phyloP scores from a whole-genome alignment of 1,139 yeast genomes.

The Yamadazyma atmosphaerica region DNA sequence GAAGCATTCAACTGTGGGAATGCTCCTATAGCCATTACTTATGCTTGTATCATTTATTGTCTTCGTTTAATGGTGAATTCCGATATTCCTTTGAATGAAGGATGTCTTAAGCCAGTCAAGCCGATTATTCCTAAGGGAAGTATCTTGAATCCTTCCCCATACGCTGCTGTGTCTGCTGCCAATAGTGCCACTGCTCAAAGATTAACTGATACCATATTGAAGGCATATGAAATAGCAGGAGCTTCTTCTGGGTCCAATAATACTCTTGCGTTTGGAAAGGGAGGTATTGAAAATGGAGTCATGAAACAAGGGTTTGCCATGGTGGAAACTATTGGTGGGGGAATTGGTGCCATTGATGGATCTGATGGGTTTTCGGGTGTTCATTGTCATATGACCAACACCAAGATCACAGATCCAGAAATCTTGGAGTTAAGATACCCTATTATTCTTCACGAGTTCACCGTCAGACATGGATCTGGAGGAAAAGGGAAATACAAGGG shows the following conservation, averaged over 20 bases:
- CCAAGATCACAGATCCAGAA: constrained; percentile 42
- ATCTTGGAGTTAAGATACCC: constrained; percentile 38
- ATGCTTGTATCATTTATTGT: constrained; percentile 40
- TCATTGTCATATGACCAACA: constrained; percentile 47
- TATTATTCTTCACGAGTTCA: constrained; percentile 27
- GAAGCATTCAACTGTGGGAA: constrained; percentile 42
- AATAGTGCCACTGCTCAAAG: constrained; percentile 48
- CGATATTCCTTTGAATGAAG: constrained; percentile 46
- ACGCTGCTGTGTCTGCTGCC: constrained; percentile 47
- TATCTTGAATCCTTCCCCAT: constrained; percentile 37
- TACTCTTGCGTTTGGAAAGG: constrained; percentile 12
- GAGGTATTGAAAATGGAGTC: constrained; percentile 14
- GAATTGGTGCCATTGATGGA: constrained; percentile 19
- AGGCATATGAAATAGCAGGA: constrained; percentile 8
- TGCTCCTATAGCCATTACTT: constrained; percentile 42
- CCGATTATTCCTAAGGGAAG: constrained; percentile 35
- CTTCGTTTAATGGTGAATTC: constrained; percentile 40
- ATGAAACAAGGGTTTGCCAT: constrained; percentile 16
- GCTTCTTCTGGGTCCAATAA: constrained; percentile 12
- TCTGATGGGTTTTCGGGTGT: constrained; percentile 39
- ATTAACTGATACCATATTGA: constrained; percentile 29
- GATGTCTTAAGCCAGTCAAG: constrained; percentile 39
- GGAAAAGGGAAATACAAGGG: constrained; percentile 37
- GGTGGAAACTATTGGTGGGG: constrained; percentile 17
- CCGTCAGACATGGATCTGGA: constrained; percentile 30